phyloP scores from a whole-genome alignment of 2,329 filamentous ascomycete species.

The Fusarium mundagurra region DNA sequence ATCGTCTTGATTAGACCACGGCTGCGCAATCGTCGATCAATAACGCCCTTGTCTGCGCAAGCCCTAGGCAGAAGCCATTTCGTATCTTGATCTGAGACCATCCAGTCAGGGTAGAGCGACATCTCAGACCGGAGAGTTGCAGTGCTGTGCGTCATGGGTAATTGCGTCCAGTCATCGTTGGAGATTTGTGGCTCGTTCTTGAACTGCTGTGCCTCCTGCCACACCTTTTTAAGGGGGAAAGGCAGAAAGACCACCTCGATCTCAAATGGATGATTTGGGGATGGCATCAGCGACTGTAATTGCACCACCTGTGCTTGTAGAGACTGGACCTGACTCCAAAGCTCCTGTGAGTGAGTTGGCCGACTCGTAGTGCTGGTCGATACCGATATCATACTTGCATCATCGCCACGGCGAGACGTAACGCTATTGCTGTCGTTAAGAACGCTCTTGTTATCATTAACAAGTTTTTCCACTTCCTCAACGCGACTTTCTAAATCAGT shows the following conservation, averaged over 20 bases:
- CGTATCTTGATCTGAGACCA: slow-evolving; percentile 54
- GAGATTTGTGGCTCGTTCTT: slow-evolving; percentile 49
- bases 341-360: slow-evolving; percentile 55
- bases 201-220: slow-evolving; percentile 63
- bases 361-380: slow-evolving; percentile 55
- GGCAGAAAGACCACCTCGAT: slow-evolving; percentile 81
- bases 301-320: slow-evolving; percentile 62
- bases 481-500: slow-evolving; percentile 74
- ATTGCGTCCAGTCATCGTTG: slow-evolving; percentile 65
- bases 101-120: slow-evolving; percentile 60
- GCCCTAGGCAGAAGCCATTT: slow-evolving; percentile 76
- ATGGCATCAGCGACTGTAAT: slow-evolving; percentile 71
- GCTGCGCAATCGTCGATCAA: slow-evolving; percentile 78
- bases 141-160: slow-evolving; percentile 59
- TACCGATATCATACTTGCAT: slow-evolving; percentile 60
- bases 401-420: slow-evolving; percentile 51
- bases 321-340: slow-evolving; percentile 60
- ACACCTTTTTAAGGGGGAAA: slow-evolving; percentile 68
- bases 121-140: slow-evolving; percentile 58
- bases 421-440: slow-evolving; percentile 58
- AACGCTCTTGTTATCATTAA: slow-evolving; percentile 55
- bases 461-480: slow-evolving; percentile 67
- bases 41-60: slow-evolving; percentile 68
- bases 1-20: slow-evolving; percentile 76
- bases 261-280: slow-evolving; percentile 72